These are phyloP conservation scores for Tuctoria greenei DNA, from an alignment of 176 grass and related monocot genomes.

Conservation along the genomic window DNA sequence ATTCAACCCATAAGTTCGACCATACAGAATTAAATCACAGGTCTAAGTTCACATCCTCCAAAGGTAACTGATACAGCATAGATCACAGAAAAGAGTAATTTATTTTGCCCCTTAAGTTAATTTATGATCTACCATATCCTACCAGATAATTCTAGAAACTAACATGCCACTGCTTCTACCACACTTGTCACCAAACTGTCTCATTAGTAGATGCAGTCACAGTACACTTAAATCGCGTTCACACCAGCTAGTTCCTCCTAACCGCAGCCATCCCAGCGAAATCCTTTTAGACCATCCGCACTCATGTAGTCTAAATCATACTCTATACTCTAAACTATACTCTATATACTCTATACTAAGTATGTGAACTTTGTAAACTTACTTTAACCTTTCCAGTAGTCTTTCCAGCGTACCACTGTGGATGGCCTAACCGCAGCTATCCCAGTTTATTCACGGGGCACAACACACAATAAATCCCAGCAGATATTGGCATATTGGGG, in stretches of 20 bases:
- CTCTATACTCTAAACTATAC: no score
- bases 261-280: not conserved
- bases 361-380: no score
- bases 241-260: not conserved
- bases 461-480: not conserved
- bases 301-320: no score
- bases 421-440: not conserved
- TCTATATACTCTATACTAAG: no score
- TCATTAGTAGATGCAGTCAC: conserved; percentile 1
- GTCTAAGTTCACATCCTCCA: not conserved
- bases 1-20: not conserved
- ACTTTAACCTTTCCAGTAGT: no score
- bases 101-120: not conserved
- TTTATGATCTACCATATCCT: not conserved
- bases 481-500: not conserved
- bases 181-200: not conserved
- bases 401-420: no score
- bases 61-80: not conserved
- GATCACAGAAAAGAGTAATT: not conserved
- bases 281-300: no score
- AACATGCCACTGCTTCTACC: not conserved
- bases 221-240: not conserved
- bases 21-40: not conserved
- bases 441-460: not conserved
- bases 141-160: not conserved